Base-by-base conservation (phyloP, 139 green algal genomes). In the Gonium pectorale region DNA sequence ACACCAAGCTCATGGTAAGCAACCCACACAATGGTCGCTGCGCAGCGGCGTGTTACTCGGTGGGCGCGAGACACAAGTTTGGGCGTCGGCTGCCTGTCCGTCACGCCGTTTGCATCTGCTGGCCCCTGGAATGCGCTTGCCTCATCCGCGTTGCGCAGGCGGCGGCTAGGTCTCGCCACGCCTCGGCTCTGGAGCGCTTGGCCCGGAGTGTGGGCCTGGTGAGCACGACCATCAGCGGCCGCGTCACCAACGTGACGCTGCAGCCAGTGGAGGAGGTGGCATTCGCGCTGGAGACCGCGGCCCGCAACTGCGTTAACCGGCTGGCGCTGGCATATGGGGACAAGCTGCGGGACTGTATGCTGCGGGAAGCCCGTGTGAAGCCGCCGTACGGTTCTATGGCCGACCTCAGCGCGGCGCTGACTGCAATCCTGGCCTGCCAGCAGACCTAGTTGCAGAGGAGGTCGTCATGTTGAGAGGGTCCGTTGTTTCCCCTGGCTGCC, bases 191-290 rank as follows among this genome's bases (percentile, higher is more conserved):
- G 41, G 66, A 72, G 35, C 49, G 66, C 0, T 15, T 52, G 2
- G 49, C 38, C 9, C 54, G 80, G 2, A 15, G 35, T 0, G 24
- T 62, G 67, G 80, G 49, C 26, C 46, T 79, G 7, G 24, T 79
- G 19, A 56, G 67, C 51, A 75, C 56, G 24, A n/a, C 37, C 38
- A 79, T 75, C 13, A 27, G 22, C 2, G 69, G 72, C 27, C 70
- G 59, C 44, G 11, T 78, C 44, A 67, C 44, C 46, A 67, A 81
- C 35, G 40, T 82, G 0, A 73, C 51, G 6, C 79, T 87, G 64
- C 86, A 91, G 81, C 77, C 77, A 15, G 81, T 73, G 68, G 87
- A 88, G 83, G 46, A 87, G 62, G 66, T 85, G 17, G 74, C 80
- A 1, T 85, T 86, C 51, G 79, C 87, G 40, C 70, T 91, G 43